Percentiles rank a stretch among this genome's conserved stretches.
phyloP scores from a whole-genome alignment of 257 asterid species.

The Solanum peruvianum region DNA sequence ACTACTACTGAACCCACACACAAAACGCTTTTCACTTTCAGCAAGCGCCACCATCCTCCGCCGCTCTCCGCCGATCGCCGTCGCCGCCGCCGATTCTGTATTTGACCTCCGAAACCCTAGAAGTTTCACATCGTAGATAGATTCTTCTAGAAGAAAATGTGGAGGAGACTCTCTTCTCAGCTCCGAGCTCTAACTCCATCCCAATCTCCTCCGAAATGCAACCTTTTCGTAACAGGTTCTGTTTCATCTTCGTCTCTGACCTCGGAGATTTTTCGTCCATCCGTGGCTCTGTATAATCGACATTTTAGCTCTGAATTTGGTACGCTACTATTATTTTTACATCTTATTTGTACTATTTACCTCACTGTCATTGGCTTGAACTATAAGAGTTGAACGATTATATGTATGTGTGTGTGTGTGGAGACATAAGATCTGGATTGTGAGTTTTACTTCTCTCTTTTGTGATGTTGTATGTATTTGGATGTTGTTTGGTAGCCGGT shows the following conservation, averaged over 20 bases:
- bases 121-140: not conserved
- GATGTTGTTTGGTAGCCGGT: not conserved
- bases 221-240: not conserved
- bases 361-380: not conserved
- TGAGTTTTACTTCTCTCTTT: not conserved
- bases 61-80: not conserved
- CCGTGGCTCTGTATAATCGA: not conserved
- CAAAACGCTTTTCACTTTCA: not conserved
- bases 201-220: not conserved
- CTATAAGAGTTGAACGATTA: not conserved
- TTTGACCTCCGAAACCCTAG: not conserved
- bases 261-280: not conserved
- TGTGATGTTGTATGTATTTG: not conserved
- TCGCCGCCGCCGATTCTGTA: not conserved
- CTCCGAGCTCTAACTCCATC: not conserved
- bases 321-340: not conserved
- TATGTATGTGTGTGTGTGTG: not conserved
- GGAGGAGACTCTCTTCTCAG: conserved; percentile 1
- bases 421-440: not conserved
- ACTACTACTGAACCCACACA: not conserved
- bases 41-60: not conserved
- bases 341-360: not conserved
- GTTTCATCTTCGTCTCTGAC: not conserved
- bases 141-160: not conserved
- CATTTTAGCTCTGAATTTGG: not conserved